Conservation (phyloP, 2,329 filamentous ascomycete genomes). For the Aureobasidium sp. region DNA sequence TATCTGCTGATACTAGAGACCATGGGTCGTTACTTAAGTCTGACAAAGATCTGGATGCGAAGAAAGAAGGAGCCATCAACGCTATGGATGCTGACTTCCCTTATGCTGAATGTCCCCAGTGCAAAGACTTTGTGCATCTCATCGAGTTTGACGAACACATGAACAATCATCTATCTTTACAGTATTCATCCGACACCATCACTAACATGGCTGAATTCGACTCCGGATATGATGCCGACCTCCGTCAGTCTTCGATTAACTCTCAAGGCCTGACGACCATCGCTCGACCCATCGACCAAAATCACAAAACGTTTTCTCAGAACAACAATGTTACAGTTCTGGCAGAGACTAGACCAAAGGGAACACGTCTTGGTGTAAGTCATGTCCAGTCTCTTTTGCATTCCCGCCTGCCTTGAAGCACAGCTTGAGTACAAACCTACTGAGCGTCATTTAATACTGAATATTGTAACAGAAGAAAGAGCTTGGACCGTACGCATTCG, state of each 20-base stretch:
- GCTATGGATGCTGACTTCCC: neutral
- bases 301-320: neutral
- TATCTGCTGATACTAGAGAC: conserved; percentile 6
- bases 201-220: neutral
- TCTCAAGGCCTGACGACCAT: neutral
- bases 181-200: neutral
- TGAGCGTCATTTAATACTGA: too few species aligned
- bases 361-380: conserved; percentile 7
- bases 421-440: too few species aligned
- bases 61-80: neutral
- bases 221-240: neutral
- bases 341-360: neutral
- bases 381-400: too few species aligned
- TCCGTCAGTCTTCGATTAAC: neutral
- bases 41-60: neutral
- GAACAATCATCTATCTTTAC: conserved; percentile 29
- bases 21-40: neutral
- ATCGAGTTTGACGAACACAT: conserved; percentile 39
- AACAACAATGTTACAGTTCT: neutral
- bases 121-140: conserved; percentile 34
- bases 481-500: conserved; percentile 37
- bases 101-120: conserved; percentile 35
- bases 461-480: conserved; percentile 27
- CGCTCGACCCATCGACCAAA: neutral
- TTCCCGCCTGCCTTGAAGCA: too few species aligned